Percentiles rank a stretch among this genome's conserved stretches.
phyloP scores from a whole-genome alignment of 108 stramenopile species.

The Nitzschia sp. region DNA sequence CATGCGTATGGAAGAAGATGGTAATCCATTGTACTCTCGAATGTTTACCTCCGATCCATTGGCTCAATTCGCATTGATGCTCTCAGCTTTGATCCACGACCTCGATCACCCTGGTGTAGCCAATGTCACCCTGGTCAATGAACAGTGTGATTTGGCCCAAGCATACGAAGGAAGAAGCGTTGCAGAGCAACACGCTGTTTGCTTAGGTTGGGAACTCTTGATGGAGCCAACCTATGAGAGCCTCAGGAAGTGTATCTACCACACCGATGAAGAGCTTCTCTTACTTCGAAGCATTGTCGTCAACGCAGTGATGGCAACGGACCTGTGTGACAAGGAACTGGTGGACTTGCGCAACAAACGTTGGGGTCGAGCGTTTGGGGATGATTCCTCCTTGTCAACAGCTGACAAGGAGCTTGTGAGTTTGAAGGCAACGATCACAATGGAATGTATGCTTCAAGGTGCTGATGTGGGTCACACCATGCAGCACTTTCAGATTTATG shows the following conservation, averaged over 20 bases:
- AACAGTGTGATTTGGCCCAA: conserved; percentile 15
- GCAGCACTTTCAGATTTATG: conserved; percentile 46
- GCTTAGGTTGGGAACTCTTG: conserved; percentile 34
- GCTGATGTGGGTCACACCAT: conserved; percentile 51
- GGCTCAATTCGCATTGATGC: conserved; percentile 35
- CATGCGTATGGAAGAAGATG: conserved; percentile 1
- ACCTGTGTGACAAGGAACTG: conserved; percentile 16
- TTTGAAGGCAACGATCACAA: conserved; percentile 30
- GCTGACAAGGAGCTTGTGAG: neutral
- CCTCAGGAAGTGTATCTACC: conserved; percentile 21
- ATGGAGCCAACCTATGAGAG: conserved; percentile 30
- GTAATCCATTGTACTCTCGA: conserved; percentile 5
- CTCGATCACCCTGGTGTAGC: conserved; percentile 23
- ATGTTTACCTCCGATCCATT: conserved; percentile 35
- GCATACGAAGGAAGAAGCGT: conserved; percentile 26
- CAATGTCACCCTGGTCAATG: conserved; percentile 31
- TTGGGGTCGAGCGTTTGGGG: conserved; percentile 33
- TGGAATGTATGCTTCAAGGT: conserved; percentile 46
- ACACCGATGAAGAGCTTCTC: conserved; percentile 16
- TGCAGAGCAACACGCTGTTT: conserved; percentile 31
- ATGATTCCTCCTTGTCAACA: conserved; percentile 4
- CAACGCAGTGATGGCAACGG: conserved; percentile 34
- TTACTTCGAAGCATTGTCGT: conserved; percentile 30
- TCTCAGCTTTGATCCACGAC: conserved; percentile 40
- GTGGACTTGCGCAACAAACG: conserved; percentile 20